phyloP scores from a whole-genome alignment of 176 grass and related monocot genomes.

The Oryza rufipogon region DNA sequence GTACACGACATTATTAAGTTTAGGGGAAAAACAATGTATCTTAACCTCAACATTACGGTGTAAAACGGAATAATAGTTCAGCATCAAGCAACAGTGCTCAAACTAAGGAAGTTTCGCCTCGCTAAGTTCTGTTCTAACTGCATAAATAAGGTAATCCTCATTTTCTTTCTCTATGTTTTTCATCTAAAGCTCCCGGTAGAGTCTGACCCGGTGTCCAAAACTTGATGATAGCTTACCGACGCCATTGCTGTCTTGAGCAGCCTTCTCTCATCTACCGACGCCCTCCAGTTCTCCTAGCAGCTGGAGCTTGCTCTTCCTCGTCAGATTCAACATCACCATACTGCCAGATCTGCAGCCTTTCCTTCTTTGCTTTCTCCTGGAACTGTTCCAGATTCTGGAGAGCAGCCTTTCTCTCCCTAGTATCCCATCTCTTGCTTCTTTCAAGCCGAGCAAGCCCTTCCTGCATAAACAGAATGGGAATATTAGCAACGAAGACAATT shows the following conservation, averaged over 20 bases:
- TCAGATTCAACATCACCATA: slow-evolving; percentile 76
- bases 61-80: slow-evolving; percentile 35
- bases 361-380: slow-evolving; percentile 77
- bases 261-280: slow-evolving; percentile 49
- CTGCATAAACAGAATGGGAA: slow-evolving; percentile 37
- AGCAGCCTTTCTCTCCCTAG: slow-evolving; percentile 56
- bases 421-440: slow-evolving; percentile 84
- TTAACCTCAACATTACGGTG: slow-evolving; percentile 45
- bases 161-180: slow-evolving; percentile 36
- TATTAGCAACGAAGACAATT: background rate
- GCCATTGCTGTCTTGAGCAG: background rate
- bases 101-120: slow-evolving; percentile 39
- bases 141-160: slow-evolving; percentile 44
- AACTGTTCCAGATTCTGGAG: slow-evolving; percentile 77
- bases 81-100: slow-evolving; percentile 31
- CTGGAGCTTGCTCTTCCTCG: slow-evolving; percentile 67
- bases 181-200: slow-evolving; percentile 44
- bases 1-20: slow-evolving; percentile 50
- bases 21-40: slow-evolving; percentile 57
- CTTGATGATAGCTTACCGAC: slow-evolving; percentile 46
- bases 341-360: slow-evolving; percentile 62
- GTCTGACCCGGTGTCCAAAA: slow-evolving; percentile 46
- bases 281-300: slow-evolving; percentile 54
- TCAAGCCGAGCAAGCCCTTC: slow-evolving; percentile 82
- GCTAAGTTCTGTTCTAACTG: slow-evolving; percentile 49